Evolutionary conservation across 2,329 filamentous ascomycete species (phyloP), one percentile per base, ranked within the genome.

Genomic region (Diaporthe australafricana): DNA sequence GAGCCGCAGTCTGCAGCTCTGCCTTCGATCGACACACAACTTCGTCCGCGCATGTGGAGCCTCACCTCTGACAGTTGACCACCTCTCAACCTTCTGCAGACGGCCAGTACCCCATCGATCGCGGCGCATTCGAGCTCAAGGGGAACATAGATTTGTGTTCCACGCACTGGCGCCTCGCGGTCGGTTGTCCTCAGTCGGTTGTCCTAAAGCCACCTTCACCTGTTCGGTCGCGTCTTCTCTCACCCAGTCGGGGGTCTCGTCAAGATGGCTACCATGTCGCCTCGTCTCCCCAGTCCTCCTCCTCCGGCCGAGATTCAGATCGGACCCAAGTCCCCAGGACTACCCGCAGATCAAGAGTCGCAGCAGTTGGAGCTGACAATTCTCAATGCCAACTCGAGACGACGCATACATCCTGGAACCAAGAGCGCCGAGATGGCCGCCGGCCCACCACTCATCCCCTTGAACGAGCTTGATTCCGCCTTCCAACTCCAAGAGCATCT

Each of bases 401-500:
- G 96, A 75, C 90, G 96, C 78, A 97, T 99, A 84, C 93, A 96
- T 68, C 95, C 95, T 6, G 96, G 96, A 70, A 98, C 95, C 55
- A 96, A 93, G 81, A 91, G 95, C n/a, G 90, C 90, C 70, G 94
- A 98, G 77, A 98, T 99, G 94, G 93, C 94, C 63, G 92, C 94
- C 74, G 96, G 96, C 0, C 96, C 96, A 75, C 96, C 96, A 20
- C 86, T 98, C 74, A 89, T 98, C 70, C 93, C 96, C 53, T 85
- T 98, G 72, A 90, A 91, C 75, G 94, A 98, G 94, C 94, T 99
- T 76, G 95, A 99, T 80, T 98, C 96, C 27, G 94, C 96, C 55
- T 99, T 98, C 81, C 96, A 98, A 82, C 90, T 98, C 22, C 97
- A 98, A 82, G 96, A 99, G 83, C 96, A 99, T 80, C 92, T 99